These are phyloP conservation scores for Saccharomycopsis fermentans DNA, from an alignment of 805 yeast species.

Conservation along the genomic window DNA sequence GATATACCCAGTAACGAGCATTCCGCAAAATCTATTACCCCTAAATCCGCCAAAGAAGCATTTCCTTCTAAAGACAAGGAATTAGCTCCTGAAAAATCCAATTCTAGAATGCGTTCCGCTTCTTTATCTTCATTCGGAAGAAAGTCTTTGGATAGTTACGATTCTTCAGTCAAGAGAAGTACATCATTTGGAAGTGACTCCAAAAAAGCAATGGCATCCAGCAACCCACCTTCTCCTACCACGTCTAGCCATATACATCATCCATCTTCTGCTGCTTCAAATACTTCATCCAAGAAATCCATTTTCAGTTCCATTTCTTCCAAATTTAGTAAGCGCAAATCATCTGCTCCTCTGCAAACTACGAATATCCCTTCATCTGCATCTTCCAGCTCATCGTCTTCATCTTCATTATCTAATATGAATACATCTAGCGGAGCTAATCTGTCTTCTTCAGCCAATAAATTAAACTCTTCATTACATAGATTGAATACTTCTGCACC, in stretches of 20 bases:
- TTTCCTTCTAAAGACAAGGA: background rate
- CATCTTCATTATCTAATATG: background rate
- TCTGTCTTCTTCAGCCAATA: background rate
- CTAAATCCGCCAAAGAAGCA: background rate
- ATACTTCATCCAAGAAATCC: constrained; percentile 19
- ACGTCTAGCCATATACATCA: background rate
- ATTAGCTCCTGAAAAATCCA: background rate
- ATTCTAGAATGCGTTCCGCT: constrained; percentile 15
- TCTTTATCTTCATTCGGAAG: constrained; percentile 10
- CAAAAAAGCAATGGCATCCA: background rate
- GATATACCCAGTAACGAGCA: background rate
- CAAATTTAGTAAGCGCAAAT: constrained; percentile 21
- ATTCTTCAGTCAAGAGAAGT: constrained; percentile 2
- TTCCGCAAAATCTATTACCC: background rate
- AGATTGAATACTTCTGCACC: constrained; percentile 1
- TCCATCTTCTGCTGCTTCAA: constrained; percentile 6
- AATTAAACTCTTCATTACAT: background rate
- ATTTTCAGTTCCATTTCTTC: constrained; percentile 25
- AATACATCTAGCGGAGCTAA: background rate
- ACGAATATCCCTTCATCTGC: background rate
- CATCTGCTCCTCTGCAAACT: background rate
- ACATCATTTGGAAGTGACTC: constrained; percentile 9
- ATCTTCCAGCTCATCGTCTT: background rate
- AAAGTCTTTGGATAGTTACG: constrained; percentile 7
- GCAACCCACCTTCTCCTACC: background rate